Evolutionary conservation across 805 yeast species (phyloP), one percentile per base, ranked within the genome.

Genomic region (Wickerhamiella azyma): DNA sequence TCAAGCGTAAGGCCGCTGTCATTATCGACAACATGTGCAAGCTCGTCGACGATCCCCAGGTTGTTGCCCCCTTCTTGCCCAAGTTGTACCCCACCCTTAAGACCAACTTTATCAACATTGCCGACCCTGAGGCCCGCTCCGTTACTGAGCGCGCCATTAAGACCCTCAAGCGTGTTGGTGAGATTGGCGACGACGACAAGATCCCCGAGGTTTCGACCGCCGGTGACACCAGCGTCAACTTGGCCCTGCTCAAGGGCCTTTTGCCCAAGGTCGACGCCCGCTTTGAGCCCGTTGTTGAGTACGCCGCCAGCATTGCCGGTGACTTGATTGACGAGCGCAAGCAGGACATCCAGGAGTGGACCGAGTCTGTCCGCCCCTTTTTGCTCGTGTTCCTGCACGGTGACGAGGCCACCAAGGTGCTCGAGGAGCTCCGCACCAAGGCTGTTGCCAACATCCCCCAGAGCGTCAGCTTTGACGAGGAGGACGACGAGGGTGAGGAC

Each of bases 21-120:
- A 92, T 92, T 72, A 83, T 89, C 64, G 99, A 92, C 72, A 92
- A 92, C 94, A 92, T 92, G 99, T 92, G 98, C 84, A 92, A 92
- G 75, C 85, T 92, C 72, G 99, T 92, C 75, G 98, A 92, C 68
- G 98, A 92, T 69, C 98, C 98, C 61, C 97, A 92, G 76, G 94
- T 92, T 66, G 94, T 92, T 72, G 99, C 97, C 76, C 98, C 99
- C 59, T 92, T 92, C 85, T 75, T 92, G 81, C 74, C 76, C 72
- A 83, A 81, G 67, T 79, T 92, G 65, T 82, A 85, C 76, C 99
- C 99, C 68, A 84, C 96, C 65, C 77, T 92, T 71, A 85, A 85
- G 80, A 69, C 79, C 67, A 92, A 92, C 84, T 79, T 81, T 75
- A 72, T 83, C 65, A 85, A 84, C 75, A 88, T 92, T 74, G 98